Percentiles rank a stretch among this genome's conserved stretches.
Conservation (phyloP, 2,329 filamentous ascomycete species). For the Monilinia vaccinii-corymbosi region DNA sequence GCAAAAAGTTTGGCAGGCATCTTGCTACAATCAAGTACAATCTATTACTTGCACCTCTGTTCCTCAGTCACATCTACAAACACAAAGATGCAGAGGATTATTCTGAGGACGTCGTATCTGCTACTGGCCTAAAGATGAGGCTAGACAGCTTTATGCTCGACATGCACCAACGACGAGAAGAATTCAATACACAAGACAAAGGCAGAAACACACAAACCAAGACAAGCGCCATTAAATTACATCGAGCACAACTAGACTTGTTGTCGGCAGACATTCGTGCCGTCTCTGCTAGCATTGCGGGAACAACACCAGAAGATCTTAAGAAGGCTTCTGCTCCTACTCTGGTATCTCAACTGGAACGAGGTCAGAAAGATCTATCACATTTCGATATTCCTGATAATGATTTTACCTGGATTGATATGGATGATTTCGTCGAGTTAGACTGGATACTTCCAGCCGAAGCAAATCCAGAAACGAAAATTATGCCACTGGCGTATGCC, state of each 20-base stretch:
- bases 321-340: slow-evolving; percentile 46
- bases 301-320: slow-evolving; percentile 68
- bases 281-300: slow-evolving; percentile 80
- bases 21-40: slow-evolving; percentile 99
- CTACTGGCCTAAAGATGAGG: slow-evolving; percentile 91
- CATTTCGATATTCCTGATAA: slow-evolving; percentile 93
- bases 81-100: slow-evolving; percentile 93
- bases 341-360: slow-evolving; percentile 44
- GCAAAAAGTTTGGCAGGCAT: slow-evolving; percentile 96
- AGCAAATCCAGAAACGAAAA: slow-evolving; percentile 85
- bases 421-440: slow-evolving; percentile 98
- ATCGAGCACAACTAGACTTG: slow-evolving; percentile 87
- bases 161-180: slow-evolving; percentile 85
- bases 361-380: slow-evolving; percentile 61
- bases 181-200: slow-evolving; percentile 75
- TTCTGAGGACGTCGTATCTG: slow-evolving; percentile 67
- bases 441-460: slow-evolving; percentile 93
- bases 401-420: slow-evolving; percentile 94
- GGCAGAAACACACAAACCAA: slow-evolving; percentile 67
- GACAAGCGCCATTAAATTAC: slow-evolving; percentile 91
- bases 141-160: slow-evolving; percentile 97
- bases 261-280: slow-evolving; percentile 87
- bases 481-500: slow-evolving; percentile 81
- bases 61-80: slow-evolving; percentile 95
- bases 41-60: slow-evolving; percentile 80